phyloP scores from a whole-genome alignment of 495 filamentous ascomycete species.

The Pyronema omphalodes region DNA sequence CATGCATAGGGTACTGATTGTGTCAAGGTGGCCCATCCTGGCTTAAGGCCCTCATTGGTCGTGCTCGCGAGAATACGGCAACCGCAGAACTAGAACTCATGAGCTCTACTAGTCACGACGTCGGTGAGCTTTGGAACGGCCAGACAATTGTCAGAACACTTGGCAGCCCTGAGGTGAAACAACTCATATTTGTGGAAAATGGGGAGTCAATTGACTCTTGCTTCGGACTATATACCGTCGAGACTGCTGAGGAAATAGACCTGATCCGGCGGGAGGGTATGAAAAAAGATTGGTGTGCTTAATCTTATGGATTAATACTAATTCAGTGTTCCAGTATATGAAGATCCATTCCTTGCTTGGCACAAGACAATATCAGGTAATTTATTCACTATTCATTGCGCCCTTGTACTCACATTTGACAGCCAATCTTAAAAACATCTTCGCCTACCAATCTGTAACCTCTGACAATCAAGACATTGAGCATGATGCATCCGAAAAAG shows the following conservation, averaged over 20 bases:
- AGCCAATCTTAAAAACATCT: too few relatives aligned
- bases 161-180: slow-evolving; percentile 10
- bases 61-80: slow-evolving; percentile 19
- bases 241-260: neutral
- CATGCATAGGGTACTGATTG: neutral
- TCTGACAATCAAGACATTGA: neutral
- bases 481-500: neutral
- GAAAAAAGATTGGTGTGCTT: too few relatives aligned
- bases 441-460: neutral
- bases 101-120: slow-evolving; percentile 23
- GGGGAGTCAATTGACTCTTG: neutral
- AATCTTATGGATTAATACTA: too few relatives aligned
- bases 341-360: neutral
- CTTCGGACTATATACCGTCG: neutral
- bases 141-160: slow-evolving; percentile 13
- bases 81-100: slow-evolving; percentile 22
- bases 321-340: too few relatives aligned
- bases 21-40: slow-evolving; percentile 6
- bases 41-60: slow-evolving; percentile 19
- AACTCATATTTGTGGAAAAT: slow-evolving; percentile 9
- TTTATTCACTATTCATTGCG: too few relatives aligned
- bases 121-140: slow-evolving; percentile 24
- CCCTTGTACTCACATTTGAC: neutral
- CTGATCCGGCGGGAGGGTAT: neutral
- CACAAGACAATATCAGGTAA: neutral